These are phyloP conservation scores for Posidonia oceanica DNA, from an alignment of 116 monocot species.

Conservation along the genomic window DNA sequence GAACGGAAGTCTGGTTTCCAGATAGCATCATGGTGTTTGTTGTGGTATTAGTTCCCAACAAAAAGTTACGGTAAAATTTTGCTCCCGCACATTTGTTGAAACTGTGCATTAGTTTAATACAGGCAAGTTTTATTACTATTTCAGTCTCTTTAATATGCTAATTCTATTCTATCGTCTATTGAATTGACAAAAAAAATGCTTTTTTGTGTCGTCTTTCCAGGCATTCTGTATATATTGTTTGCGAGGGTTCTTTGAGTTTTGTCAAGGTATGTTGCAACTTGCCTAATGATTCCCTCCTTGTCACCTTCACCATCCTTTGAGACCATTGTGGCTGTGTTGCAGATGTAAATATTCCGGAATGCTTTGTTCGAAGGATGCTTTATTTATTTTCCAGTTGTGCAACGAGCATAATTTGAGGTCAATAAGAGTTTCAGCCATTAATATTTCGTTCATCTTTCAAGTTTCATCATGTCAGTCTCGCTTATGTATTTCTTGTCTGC, in stretches of 20 bases:
- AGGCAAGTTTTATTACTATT: neutral
- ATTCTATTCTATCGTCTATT: neutral
- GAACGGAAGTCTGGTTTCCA: slow-evolving; percentile 85
- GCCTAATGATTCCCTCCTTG: neutral
- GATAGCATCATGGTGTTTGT: slow-evolving; percentile 35
- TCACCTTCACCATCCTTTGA: neutral
- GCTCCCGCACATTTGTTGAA: neutral
- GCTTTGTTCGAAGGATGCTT: neutral
- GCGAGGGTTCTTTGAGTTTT: neutral
- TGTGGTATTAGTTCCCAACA: no score
- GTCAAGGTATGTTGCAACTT: slow-evolving; percentile 1
- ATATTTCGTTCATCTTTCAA: no score
- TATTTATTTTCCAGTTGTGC: neutral
- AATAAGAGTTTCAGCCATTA: neutral
- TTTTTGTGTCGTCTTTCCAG: neutral
- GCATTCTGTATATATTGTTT: slow-evolving; percentile 2
- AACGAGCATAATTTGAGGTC: neutral
- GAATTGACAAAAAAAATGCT: neutral
- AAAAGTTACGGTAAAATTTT: neutral
- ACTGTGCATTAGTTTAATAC: neutral
- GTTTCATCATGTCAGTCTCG: no score
- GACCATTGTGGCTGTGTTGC: neutral
- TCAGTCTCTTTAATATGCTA: neutral
- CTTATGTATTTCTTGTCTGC: no score
- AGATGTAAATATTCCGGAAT: slow-evolving; percentile 7